A percentile compares a stretch with the other conserved stretches of the same genome.
Evolutionary conservation across 495 filamentous ascomycete genomes (phyloP).

Genomic region (Neurospora sublineolata): DNA sequence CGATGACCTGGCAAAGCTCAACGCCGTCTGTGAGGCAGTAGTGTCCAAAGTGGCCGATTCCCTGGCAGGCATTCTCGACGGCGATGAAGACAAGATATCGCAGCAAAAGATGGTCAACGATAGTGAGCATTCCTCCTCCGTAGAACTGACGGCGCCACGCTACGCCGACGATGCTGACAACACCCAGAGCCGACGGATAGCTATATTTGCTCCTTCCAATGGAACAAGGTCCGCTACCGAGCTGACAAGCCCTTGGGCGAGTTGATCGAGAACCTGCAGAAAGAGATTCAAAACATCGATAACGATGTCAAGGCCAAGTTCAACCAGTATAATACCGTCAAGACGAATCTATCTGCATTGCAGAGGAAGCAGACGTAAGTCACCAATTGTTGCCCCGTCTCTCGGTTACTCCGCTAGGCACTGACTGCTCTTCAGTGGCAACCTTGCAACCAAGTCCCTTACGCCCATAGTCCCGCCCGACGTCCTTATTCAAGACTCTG

Average conservation of each 20-base stretch:
- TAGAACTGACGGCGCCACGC: not conserved
- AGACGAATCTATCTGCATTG: constrained; percentile 64
- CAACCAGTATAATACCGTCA: constrained; percentile 81
- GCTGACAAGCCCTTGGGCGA: constrained; percentile 80
- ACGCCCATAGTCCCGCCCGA: constrained; percentile 72
- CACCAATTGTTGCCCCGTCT: constrained; percentile 26
- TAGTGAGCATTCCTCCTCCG: constrained; percentile 44
- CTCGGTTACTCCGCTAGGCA: constrained; percentile 7
- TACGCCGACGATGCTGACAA: not conserved
- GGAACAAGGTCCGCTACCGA: constrained; percentile 96
- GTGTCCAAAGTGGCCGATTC: constrained; percentile 84
- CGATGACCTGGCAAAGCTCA: constrained; percentile 86
- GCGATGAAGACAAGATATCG: constrained; percentile 68
- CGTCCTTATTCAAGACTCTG: constrained; percentile 73
- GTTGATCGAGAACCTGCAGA: constrained; percentile 73
- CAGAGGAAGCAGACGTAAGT: constrained; percentile 67
- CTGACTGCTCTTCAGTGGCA: constrained; percentile 48
- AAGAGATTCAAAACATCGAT: constrained; percentile 79
- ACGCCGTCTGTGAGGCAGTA: constrained; percentile 63
- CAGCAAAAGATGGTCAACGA: constrained; percentile 93
- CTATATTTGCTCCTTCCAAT: constrained; percentile 78
- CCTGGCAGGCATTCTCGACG: constrained; percentile 64
- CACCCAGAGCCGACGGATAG: constrained; percentile 76
- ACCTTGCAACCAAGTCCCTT: constrained; percentile 87
- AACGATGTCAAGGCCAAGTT: constrained; percentile 90